These are phyloP conservation scores for Xylona heveae DNA, from an alignment of 495 filamentous ascomycete species.

Conservation along the genomic window DNA sequence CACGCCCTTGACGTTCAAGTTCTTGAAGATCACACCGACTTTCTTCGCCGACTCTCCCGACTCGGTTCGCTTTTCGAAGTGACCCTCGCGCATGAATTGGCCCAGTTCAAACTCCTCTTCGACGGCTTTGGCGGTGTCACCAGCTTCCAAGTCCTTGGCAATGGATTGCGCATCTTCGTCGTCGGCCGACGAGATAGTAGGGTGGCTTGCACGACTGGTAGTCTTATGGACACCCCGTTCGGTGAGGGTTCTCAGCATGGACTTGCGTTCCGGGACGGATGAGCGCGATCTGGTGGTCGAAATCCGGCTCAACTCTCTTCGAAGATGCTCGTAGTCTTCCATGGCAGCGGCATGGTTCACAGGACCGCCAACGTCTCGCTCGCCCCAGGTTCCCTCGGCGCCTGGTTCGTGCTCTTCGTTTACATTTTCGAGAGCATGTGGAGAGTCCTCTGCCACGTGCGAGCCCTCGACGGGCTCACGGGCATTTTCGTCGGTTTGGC, in stretches of 20 bases:
- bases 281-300: constrained; percentile 22
- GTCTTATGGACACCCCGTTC: constrained; percentile 6
- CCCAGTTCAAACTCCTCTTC: constrained; percentile 47
- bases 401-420: no score
- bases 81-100: constrained; percentile 56
- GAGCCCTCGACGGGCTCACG: no score
- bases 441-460: no score
- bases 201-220: constrained; percentile 5
- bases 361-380: constrained; percentile 40
- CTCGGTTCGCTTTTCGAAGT: constrained; percentile 56
- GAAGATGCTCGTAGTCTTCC: constrained; percentile 50
- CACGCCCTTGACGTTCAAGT: constrained; percentile 55
- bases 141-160: constrained; percentile 8
- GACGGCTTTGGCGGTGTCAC: constrained; percentile 15
- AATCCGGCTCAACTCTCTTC: constrained; percentile 37
- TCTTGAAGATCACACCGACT: constrained; percentile 66
- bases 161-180: constrained; percentile 17
- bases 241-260: constrained; percentile 10
- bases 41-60: constrained; percentile 51
- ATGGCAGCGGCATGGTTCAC: constrained; percentile 41
- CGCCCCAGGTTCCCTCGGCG: constrained; percentile 64
- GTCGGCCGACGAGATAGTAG: constrained; percentile 10
- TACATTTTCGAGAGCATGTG: no score
- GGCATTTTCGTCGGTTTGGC: no score
- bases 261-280: constrained; percentile 5